Base-by-base conservation (phyloP, 768 basidiomycete genomes). In the Clathrus columnatus region DNA sequence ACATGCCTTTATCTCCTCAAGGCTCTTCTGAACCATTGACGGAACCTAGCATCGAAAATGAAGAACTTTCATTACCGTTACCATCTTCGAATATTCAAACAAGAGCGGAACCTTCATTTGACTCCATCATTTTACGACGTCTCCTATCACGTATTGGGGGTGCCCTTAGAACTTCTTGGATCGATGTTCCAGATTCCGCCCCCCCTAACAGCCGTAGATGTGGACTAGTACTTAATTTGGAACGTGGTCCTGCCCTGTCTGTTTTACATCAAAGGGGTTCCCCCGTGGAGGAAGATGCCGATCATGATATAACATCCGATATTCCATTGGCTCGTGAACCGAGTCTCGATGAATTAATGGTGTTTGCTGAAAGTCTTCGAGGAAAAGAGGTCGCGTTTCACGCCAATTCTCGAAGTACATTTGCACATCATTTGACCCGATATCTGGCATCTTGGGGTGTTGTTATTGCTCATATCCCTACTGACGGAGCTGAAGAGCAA, bases 391-490 rank as follows among this genome's bases (percentile, higher is more conserved):
- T 87, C 0, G 81, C 80, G 0, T 70, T 99, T 24, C 88, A 94
- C 64, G 91, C 95, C 6, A 85, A 82, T 63, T 79, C 91, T n/a
- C 82, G 79, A 60, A 89, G 90, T 41, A 81, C 84, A 2, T 99
- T 97, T 64, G 94, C 93, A 0, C 88, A 87, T 50, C 91, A 96
- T 68, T 74, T 99, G 30, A 93, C 93, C 23, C 87, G 87, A 61
- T 96, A 95, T 69, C 76, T 99, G 56, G 89, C 88, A 20, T 81
- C 87, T 5, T 98, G 95, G 95, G 93, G 94, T 11, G 80, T 97
- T 84, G 91, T 95, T 63, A 84, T 97, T 43, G 84, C 81, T 50
- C 91, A 93, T 70, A 75, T 73, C 6, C 69, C 73, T 7, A 67
- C 69, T 16, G 71, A 72, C 21, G 68, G 67, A 24, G 57, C 54